A percentile compares a stretch with the other conserved stretches of the same genome.
Evolutionary conservation across 2,329 filamentous ascomycete genomes (phyloP).

Genomic region (Aspergillus pseudotamarii): DNA sequence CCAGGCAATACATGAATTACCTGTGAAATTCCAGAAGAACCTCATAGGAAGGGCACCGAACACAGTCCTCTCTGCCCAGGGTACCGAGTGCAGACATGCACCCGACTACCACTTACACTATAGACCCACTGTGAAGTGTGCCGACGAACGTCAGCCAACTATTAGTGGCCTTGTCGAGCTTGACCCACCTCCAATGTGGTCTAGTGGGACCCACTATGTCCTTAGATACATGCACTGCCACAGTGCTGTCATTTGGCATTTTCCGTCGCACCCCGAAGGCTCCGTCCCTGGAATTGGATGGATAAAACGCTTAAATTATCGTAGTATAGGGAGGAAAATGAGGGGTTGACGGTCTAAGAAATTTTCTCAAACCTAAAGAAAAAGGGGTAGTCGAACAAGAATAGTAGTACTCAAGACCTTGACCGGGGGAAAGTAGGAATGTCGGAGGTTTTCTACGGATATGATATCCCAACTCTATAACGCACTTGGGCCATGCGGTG

Average conservation of each 20-base stretch:
- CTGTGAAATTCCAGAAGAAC: conserved; percentile 11
- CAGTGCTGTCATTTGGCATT: conserved; percentile 28
- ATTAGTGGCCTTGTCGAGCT: conserved; percentile 21
- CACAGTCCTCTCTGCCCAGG: conserved; percentile 6
- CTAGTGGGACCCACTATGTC: conserved; percentile 24
- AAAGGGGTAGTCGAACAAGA: background rate
- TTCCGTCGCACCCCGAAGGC: conserved; percentile 10
- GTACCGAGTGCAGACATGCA: conserved; percentile 14
- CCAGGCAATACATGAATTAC: conserved; percentile 3
- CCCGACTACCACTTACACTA: conserved; percentile 10
- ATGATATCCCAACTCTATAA: conserved; percentile 4
- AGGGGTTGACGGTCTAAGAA: background rate
- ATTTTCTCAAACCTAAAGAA: background rate
- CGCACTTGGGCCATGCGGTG: conserved; percentile 2
- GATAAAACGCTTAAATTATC: background rate
- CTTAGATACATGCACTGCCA: conserved; percentile 32
- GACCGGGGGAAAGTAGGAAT: background rate
- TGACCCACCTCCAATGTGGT: conserved; percentile 20
- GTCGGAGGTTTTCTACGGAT: background rate
- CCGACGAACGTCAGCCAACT: conserved; percentile 16
- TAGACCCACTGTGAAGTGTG: conserved; percentile 20
- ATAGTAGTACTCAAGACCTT: background rate
- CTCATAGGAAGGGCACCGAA: background rate
- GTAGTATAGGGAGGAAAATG: background rate
- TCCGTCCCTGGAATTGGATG: conserved; percentile 14